Evolutionary conservation across 176 grass and related monocot species (phyloP), one percentile per base, ranked within the genome.

Genomic region (Urochloa ruziziensis): DNA sequence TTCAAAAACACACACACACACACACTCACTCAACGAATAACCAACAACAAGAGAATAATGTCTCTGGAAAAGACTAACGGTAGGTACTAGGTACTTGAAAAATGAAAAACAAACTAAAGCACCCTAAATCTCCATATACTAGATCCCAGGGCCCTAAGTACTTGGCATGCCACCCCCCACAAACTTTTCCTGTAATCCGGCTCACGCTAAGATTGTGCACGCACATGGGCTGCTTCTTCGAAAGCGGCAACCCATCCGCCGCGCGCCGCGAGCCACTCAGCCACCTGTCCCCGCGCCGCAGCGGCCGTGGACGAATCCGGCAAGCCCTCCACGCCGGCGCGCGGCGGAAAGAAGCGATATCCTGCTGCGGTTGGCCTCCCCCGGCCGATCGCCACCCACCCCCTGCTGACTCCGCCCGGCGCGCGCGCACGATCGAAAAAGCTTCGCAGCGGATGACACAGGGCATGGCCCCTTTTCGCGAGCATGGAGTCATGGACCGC

Each of bases 141-240:
- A 42, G 63, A 85, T 88, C 78, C 43, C 47, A 53, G 62, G 67
- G 65, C 36, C 53, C 76, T 72, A n/a, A n/a, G n/a, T n/a, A 35
- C 62, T 7, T 34, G 46, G 46, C 73, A 39, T 14, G 0, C 15
- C 60, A 23, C 28, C 12, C 44, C 37, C 39, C 39, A 40, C 39
- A 6, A 10, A 46, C 29, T 70, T 82, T 82, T 70, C 67, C 80
- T 27, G 33, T 78, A 86, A 35, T 49, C 73, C 79, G 29, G 78
- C 53, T 32, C 42, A 30, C 4, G 67, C 67, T 7, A 63, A 66
- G 73, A 73, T 79, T 44, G 67, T 80, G 89, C 80, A 39, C 0
- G 80, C 84, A 90, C 84, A 90, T 90, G 84, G 83, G 37, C n/a
- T 78, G 84, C 80, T 35, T 10, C 88, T 83, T 27, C 39, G 32